These are phyloP conservation scores for Mycena rosella DNA, from an alignment of 768 basidiomycete species.

Conservation along the genomic window DNA sequence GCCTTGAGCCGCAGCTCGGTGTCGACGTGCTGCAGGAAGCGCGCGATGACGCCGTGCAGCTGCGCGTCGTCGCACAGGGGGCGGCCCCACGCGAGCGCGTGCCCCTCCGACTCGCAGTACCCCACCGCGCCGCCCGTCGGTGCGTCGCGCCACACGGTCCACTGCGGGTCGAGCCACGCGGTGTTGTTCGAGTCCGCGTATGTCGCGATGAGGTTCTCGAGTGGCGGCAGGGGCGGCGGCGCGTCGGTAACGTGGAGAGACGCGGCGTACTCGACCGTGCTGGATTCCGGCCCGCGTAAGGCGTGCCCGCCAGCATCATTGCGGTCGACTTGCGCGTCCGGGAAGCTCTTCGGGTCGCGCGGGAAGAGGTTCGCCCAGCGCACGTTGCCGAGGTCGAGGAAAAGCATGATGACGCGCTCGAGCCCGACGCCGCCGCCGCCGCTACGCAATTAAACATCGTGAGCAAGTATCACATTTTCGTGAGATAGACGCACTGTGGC, in stretches of 20 bases:
- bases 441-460: not conserved
- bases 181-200: not conserved
- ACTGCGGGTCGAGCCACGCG: not conserved
- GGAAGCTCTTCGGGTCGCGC: not conserved
- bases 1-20: not conserved
- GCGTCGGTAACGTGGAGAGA: not conserved
- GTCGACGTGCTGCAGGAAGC: not conserved
- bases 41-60: not conserved
- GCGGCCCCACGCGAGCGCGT: not conserved
- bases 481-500: constrained; percentile 78
- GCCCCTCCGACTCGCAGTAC: not conserved
- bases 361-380: not conserved
- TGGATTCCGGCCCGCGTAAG: not conserved
- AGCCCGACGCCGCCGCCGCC: not conserved
- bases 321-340: not conserved
- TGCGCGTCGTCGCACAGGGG: not conserved
- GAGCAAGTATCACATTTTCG: not conserved
- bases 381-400: not conserved
- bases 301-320: not conserved
- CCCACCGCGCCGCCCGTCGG: not conserved
- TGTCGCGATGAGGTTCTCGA: not conserved
- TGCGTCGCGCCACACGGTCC: not conserved
- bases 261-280: not conserved
- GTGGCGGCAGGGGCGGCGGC: not conserved
- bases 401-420: not conserved